Base-by-base conservation (phyloP, 371 early-diverging fungal species). In the Lichtheimia ornata region DNA sequence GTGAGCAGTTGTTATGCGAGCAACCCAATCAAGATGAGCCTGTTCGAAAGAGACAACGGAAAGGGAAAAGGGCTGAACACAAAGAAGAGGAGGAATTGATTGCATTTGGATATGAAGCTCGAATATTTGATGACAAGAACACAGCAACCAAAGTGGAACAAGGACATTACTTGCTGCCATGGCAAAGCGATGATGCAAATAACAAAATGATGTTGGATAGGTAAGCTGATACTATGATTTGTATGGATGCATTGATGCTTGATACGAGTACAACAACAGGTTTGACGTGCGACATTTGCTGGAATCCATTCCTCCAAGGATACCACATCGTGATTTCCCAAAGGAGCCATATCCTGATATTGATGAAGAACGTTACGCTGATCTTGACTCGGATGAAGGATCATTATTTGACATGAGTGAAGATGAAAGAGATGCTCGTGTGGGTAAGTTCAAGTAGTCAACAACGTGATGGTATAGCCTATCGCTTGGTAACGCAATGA, bases 81-180 rank as follows among this genome's bases (percentile, higher is more conserved):
- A 55, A 50, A 13, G 27, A 53, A 35, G 11, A 35, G 4, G 53
- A 62, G 25, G 58, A 66, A 30, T 50, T 64, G 22, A 58, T 67
- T 27, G 50, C 62, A 4, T 71, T 71, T 59, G 71, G 71, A 14
- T 71, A 71, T 42, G 66, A 71, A 55, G 66, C 71, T 12, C 63
- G 62, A 17, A 24, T 71, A 40, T 71, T 64, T 47, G 41, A 47
- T 22, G 61, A 71, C 55, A 20, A 63, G 15, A 27, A 5, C 9
- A n/a, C 44, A 25, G 69, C 69, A 25, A 35, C 14, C 14, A 61
- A 59, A 35, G 60, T 70, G 12, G 65, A 70, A 41, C 17, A 56
- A 28, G 69, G 65, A 40, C 49, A 64, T 20, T 61, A 55, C 35
- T 49, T 65, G n/a, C 57, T 65, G n/a, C 65, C 65, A 27, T 70